Evolutionary conservation across 2,329 filamentous ascomycete genomes (phyloP).

Genomic region (Lasiodiplodia sp.): DNA sequence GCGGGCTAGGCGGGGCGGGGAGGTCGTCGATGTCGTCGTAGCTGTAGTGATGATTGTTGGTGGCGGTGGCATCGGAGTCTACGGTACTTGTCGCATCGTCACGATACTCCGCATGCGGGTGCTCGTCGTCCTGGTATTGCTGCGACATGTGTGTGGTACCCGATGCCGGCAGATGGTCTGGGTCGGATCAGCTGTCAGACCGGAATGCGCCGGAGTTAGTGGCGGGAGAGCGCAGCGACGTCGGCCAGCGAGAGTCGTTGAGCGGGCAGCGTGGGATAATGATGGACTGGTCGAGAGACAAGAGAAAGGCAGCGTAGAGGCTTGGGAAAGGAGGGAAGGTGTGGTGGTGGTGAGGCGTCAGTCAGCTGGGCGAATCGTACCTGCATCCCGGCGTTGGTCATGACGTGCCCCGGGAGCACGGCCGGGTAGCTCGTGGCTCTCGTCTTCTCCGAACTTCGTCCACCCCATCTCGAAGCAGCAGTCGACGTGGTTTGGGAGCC

Average conservation of each 20-base stretch:
- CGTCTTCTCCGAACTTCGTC: conserved; percentile 7
- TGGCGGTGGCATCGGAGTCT: conserved; percentile 38
- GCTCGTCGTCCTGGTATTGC: neutral
- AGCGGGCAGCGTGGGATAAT: neutral
- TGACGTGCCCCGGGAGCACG: conserved; percentile 14
- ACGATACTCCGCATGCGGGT: conserved; percentile 37
- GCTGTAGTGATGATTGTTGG: conserved; percentile 34
- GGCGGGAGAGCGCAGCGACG: neutral
- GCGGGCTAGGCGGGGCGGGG: conserved; percentile 35
- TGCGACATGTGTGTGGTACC: conserved; percentile 2
- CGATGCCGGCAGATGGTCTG: neutral
- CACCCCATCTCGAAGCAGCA: conserved; percentile 1
- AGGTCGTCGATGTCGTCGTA: conserved; percentile 46
- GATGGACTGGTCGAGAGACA: neutral
- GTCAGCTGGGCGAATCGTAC: conserved; percentile 12
- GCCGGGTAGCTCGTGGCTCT: conserved; percentile 13
- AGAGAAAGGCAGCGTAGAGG: neutral
- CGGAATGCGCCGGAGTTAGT: conserved; percentile 22
- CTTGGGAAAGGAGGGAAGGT: neutral
- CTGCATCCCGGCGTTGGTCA: conserved; percentile 8
- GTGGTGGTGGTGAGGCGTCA: conserved; percentile 1
- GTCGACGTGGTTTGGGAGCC: neutral
- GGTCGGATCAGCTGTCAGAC: conserved; percentile 10
- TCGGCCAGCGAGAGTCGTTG: conserved; percentile 13
- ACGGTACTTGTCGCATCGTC: conserved; percentile 41